Evolutionary conservation across 805 yeast genomes (phyloP).

Genomic region (Saccharomycodes ludwigii): DNA sequence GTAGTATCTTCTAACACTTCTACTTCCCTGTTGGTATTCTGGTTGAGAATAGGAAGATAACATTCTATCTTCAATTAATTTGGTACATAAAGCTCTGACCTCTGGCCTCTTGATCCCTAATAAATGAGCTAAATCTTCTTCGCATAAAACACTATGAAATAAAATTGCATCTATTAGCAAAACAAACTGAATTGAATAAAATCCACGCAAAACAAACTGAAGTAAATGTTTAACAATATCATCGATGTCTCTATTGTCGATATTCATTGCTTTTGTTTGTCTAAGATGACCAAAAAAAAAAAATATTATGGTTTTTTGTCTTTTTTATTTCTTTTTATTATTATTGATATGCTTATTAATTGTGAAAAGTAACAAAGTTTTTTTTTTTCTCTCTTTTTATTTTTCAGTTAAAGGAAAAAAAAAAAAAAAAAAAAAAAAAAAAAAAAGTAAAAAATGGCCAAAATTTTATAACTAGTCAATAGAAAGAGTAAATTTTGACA

Average conservation of each 20-base stretch:
- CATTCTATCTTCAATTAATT: slow-evolving; percentile 73
- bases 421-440: too few relatives aligned
- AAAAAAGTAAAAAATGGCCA: too few relatives aligned
- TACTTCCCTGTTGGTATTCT: slow-evolving; percentile 48
- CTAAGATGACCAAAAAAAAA: not conserved
- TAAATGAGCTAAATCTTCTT: slow-evolving; percentile 76
- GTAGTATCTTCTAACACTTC: slow-evolving; percentile 66
- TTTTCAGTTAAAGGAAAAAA: too few relatives aligned
- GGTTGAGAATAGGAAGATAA: slow-evolving; percentile 60
- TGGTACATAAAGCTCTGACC: slow-evolving; percentile 68
- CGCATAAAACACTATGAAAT: slow-evolving; percentile 80
- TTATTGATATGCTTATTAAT: not conserved
- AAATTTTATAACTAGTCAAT: too few relatives aligned
- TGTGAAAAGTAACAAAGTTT: too few relatives aligned
- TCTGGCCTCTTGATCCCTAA: slow-evolving; percentile 81
- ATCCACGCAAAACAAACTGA: slow-evolving; percentile 74
- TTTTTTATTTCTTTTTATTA: not conserved
- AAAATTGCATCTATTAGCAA: slow-evolving; percentile 78
- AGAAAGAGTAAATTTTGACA: too few relatives aligned
- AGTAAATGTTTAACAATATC: slow-evolving; percentile 36
- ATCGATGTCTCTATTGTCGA: slow-evolving; percentile 26
- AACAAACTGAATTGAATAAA: slow-evolving; percentile 75
- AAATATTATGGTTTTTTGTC: not conserved
- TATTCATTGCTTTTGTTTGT: not conserved
- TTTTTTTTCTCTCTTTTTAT: not conserved